Evolutionary conservation across 2,329 filamentous ascomycete species (phyloP), one percentile per base, ranked within the genome.

Genomic region (Colletotrichum cordylinicola): DNA sequence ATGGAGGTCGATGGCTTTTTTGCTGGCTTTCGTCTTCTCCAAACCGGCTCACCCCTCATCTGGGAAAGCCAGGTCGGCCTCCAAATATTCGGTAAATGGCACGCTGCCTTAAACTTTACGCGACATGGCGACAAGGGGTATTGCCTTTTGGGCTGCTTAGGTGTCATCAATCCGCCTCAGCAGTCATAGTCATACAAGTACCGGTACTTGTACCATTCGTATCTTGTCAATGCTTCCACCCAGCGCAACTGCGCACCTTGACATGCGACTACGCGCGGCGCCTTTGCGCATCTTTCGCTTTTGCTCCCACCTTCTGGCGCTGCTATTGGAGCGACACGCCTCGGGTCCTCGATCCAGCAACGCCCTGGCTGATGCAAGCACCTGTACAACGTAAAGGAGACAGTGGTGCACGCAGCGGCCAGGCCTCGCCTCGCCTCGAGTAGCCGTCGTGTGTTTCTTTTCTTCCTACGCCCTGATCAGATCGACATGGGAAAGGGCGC

Each of bases 51-150:
- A 15, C 35, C 48, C 67, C 67, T 71, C 67, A 48, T 24, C 27
- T 60, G 21, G 24, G n/a, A 35, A 24, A 43, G 72, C 73, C 62
- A 75, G 62, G 62, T 72, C 67, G 62, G 37, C 56, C 62, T 72
- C 55, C 69, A 67, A 58, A 33, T 29, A 33, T 21, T 74, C 35
- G 70, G 58, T 74, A 48, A 33, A 69, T 74, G 64, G 35, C 64
- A 76, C 55, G 55, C 68, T 75, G 69, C 61, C 68, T 55, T 72
- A 39, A 74, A 74, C 35, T 74, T 24, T 70, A 58, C 71, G 24
- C 29, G 58, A 65, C 43, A 29, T 39, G 29, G 52, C 21, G 73
- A 67, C 73, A 75, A 64, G 69, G 69, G 70, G 65, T 56, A 39
- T 18, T 21, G 52, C 35, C 35, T 66, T 33, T 62, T 67, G 37